These are phyloP conservation scores for Lepidium sativum DNA, from an alignment of 345 rosid species.

Conservation along the genomic window DNA sequence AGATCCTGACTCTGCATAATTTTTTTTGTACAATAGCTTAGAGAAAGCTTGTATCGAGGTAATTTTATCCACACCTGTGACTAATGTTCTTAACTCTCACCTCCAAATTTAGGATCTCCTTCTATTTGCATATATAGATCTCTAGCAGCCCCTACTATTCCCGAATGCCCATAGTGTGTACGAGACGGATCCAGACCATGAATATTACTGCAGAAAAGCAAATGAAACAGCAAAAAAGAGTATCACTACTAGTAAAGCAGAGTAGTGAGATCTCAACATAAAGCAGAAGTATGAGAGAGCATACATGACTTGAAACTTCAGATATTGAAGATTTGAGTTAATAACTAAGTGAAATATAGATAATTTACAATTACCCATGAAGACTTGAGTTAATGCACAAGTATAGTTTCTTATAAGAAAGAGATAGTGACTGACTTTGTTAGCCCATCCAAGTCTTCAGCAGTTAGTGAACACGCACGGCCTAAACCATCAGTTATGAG, in stretches of 20 bases:
- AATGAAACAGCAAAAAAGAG: background rate
- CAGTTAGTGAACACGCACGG: conserved; percentile 50
- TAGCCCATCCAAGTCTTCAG: conserved; percentile 71
- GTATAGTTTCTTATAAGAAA: background rate
- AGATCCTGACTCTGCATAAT: conserved; percentile 34
- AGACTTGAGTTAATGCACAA: too few species aligned
- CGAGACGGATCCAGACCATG: conserved; percentile 43
- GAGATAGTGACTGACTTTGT: conserved; percentile 42
- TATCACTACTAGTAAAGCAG: background rate
- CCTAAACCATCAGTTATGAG: conserved; percentile 94
- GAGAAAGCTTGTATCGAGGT: background rate
- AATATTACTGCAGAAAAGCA: conserved; percentile 26
- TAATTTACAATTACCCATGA: background rate
- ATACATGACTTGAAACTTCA: background rate
- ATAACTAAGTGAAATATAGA: too few species aligned
- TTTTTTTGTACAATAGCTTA: background rate
- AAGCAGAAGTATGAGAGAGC: conserved; percentile 7
- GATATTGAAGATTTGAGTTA: background rate
- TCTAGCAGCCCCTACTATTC: conserved; percentile 76
- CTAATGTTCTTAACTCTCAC: conserved; percentile 22
- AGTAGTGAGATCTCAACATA: background rate
- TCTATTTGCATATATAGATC: conserved; percentile 81
- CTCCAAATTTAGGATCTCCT: conserved; percentile 42
- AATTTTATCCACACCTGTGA: background rate
- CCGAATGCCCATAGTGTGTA: conserved; percentile 76